Evolutionary conservation across 2,329 filamentous ascomycete genomes (phyloP).

Genomic region (Cadophora sp.): DNA sequence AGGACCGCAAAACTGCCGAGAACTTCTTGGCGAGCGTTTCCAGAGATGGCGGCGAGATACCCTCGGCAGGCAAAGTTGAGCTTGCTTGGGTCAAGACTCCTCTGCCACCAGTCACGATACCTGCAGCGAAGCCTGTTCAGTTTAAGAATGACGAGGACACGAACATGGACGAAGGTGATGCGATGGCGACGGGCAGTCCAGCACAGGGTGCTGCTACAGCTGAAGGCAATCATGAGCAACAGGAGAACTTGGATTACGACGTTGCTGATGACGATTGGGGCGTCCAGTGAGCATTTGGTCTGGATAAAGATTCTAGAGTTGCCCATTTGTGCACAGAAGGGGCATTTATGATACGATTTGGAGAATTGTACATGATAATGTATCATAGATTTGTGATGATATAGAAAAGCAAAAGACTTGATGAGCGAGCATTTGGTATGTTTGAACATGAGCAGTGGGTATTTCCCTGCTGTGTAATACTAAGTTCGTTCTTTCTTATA

Average conservation of each 20-base stretch:
- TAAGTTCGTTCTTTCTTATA: too few species aligned
- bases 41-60: constrained; percentile 59
- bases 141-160: constrained; percentile 31
- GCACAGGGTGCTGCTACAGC: constrained; percentile 14
- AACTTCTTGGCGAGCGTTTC: constrained; percentile 59
- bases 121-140: constrained; percentile 18
- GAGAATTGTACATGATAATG: constrained; percentile 13
- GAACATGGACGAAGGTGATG: constrained; percentile 42
- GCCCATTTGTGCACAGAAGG: not conserved
- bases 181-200: constrained; percentile 37
- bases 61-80: constrained; percentile 69
- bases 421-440: not conserved
- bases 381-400: constrained; percentile 13
- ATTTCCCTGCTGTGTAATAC: too few species aligned
- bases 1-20: constrained; percentile 74
- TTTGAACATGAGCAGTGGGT: too few species aligned
- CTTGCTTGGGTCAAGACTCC: constrained; percentile 63
- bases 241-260: constrained; percentile 48
- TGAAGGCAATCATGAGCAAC: constrained; percentile 31
- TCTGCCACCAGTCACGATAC: constrained; percentile 36
- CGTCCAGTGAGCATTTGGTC: constrained; percentile 8
- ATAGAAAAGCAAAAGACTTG: not conserved
- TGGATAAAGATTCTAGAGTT: not conserved
- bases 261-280: constrained; percentile 49
- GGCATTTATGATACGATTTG: not conserved